Percentiles rank a stretch among this genome's conserved stretches.
Evolutionary conservation across 164 flowering plant genomes (phyloP).

Genomic region (Nelumbo lutea): DNA sequence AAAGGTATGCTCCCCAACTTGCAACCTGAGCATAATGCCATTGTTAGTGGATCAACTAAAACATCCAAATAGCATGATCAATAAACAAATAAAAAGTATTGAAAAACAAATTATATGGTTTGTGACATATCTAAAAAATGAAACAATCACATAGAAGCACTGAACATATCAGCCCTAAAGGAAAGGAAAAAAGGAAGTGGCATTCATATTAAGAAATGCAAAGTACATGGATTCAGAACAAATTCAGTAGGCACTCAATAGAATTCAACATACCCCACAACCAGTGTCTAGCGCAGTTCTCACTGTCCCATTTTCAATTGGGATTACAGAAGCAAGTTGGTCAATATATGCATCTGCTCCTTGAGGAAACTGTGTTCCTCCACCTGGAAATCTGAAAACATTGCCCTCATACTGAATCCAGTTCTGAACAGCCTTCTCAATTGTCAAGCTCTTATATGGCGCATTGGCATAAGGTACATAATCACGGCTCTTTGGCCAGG

Average conservation of each 20-base stretch:
- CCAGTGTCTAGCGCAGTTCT: slow-evolving; percentile 94
- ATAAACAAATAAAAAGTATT: no score
- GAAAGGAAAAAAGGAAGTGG: neutral
- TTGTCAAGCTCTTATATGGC: slow-evolving; percentile 83
- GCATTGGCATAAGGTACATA: slow-evolving; percentile 92
- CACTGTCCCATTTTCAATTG: slow-evolving; percentile 71
- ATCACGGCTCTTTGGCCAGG: slow-evolving; percentile 95
- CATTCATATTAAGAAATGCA: no score
- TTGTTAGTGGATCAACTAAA: slow-evolving; percentile 4
- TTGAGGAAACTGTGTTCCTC: slow-evolving; percentile 92
- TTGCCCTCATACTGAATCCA: slow-evolving; percentile 93
- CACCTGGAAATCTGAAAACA: slow-evolving; percentile 90
- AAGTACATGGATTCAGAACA: neutral
- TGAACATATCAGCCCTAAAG: neutral
- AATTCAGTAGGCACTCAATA: neutral
- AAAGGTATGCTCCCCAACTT: slow-evolving; percentile 91
- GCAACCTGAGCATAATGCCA: slow-evolving; percentile 57
- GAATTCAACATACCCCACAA: slow-evolving; percentile 65
- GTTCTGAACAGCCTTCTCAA: slow-evolving; percentile 93
- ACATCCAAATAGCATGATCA: neutral
- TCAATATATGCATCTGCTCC: slow-evolving; percentile 89
- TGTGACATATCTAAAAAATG: no score
- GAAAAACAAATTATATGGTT: no score
- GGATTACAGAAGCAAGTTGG: slow-evolving; percentile 76
- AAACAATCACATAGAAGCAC: neutral